Conservation (phyloP, 352 stramenopile species). For the Phytophthora megakarya region DNA sequence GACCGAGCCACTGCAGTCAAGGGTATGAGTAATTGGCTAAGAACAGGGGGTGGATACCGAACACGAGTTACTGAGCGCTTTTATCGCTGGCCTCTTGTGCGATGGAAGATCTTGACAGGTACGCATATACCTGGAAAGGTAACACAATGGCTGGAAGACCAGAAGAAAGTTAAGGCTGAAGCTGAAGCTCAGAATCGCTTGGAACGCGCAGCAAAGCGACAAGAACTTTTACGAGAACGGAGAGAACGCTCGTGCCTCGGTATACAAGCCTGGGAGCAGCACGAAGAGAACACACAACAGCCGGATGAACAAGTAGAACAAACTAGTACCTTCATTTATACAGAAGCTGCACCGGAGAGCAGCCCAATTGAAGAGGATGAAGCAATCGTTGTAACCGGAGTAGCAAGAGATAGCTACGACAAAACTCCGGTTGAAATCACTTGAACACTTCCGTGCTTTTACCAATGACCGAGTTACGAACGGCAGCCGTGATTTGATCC, state of each 20-base stretch:
- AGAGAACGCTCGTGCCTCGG: conserved; percentile 28
- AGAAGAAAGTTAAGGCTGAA: conserved; percentile 17
- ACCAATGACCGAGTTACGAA: conserved; percentile 50
- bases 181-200: conserved; percentile 25
- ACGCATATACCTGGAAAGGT: conserved; percentile 41
- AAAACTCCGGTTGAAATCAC: conserved; percentile 17
- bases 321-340: conserved; percentile 13
- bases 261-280: conserved; percentile 39
- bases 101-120: conserved; percentile 66
- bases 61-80: conserved; percentile 52
- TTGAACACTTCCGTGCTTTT: conserved; percentile 73
- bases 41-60: conserved; percentile 38
- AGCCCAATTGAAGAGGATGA: neutral
- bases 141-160: conserved; percentile 30
- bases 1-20: conserved; percentile 36
- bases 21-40: conserved; percentile 51
- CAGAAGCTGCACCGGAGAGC: neutral
- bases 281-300: conserved; percentile 20
- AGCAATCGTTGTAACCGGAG: conserved; percentile 8
- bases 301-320: conserved; percentile 1
- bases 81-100: conserved; percentile 53
- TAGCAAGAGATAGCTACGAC: neutral
- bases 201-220: conserved; percentile 36
- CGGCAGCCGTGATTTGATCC: conserved; percentile 45
- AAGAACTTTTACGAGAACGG: conserved; percentile 34